Evolutionary conservation across 2,329 filamentous ascomycete species (phyloP), one percentile per base, ranked within the genome.

Genomic region (Exophiala mesophila): DNA sequence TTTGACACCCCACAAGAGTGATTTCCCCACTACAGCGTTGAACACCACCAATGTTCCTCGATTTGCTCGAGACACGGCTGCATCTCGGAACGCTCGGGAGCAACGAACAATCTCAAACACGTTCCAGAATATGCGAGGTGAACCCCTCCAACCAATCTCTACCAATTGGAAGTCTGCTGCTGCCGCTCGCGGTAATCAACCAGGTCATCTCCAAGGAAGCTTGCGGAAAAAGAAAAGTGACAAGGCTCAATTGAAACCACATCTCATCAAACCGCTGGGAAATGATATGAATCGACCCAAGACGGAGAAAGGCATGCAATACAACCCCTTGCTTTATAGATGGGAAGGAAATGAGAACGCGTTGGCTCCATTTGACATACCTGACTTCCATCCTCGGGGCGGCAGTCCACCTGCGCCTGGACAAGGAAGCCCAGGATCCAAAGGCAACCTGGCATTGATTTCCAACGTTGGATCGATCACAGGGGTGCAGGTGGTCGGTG

Each of bases 261-360:
- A 90, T 55, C 72, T 98, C 48, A 97, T 97, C 59, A 84, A 89
- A 46, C 88, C 89, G 50, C 76, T 96, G 61, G 79, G 79, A 16
- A 80, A 78, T 54, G 73, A 76, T 28, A 76, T 81, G 47, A 86
- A 84, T 55, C 83, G 87, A 55, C 74, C 83, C 23, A 94, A 90
- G 90, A 87, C 82, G 58, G 77, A 95, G 47, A 92, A 95, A 64
- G 92, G 90, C 52, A 98, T 98, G 92, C 83, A 80, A 41, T 98
- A 95, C 63, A 97, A 98, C 59, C 87, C 92, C 5, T 72, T 76
- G 19, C 85, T 86, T 6, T 92, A 82, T 59, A 77, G 81, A 36
- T 98, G 92, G 92, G 92, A 98, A 71, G 92, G 92, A 39, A 98
- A 98, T 57, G 92, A 98, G 62, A 90, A 88, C 56, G 83, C 76